phyloP scores from a whole-genome alignment of 2,329 filamentous ascomycete genomes.

The Zymoseptoria brevis region DNA sequence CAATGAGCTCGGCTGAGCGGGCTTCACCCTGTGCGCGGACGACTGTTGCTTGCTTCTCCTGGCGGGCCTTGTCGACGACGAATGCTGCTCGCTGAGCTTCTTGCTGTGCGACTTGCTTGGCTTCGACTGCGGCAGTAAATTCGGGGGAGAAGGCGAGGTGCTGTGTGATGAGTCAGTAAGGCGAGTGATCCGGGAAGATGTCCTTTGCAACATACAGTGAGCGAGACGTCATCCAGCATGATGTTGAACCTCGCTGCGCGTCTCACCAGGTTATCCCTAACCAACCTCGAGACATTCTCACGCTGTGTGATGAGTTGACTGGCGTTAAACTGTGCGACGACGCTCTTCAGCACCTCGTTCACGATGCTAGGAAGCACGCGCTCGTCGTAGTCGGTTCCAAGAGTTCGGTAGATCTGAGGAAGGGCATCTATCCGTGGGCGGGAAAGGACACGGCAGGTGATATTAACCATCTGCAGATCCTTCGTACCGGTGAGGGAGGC shows the following conservation, averaged over 20 bases:
- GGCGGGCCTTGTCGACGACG: constrained; percentile 94
- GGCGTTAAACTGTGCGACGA: constrained; percentile 97
- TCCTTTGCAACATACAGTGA: constrained; percentile 49
- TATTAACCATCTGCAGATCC: constrained; percentile 99
- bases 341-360: constrained; percentile 97
- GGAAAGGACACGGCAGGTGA: constrained; percentile 97
- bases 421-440: constrained; percentile 79
- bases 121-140: constrained; percentile 61
- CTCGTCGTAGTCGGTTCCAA: constrained; percentile 95
- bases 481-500: constrained; percentile 96
- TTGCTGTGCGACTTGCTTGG: constrained; percentile 68
- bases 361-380: constrained; percentile 96
- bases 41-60: constrained; percentile 99
- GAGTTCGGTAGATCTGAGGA: constrained; percentile 92
- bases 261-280: constrained; percentile 84
- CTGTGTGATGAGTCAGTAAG: constrained; percentile 29
- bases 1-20: constrained; percentile 92
- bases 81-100: constrained; percentile 96
- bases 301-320: constrained; percentile 98
- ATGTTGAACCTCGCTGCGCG: constrained; percentile 96
- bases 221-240: constrained; percentile 88
- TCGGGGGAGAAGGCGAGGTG: constrained; percentile 63
- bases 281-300: constrained; percentile 87
- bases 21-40: constrained; percentile 99
- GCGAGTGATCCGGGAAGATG: neutral